Conservation (phyloP, 176 grass and related monocot species). For the Phragmites australis region DNA sequence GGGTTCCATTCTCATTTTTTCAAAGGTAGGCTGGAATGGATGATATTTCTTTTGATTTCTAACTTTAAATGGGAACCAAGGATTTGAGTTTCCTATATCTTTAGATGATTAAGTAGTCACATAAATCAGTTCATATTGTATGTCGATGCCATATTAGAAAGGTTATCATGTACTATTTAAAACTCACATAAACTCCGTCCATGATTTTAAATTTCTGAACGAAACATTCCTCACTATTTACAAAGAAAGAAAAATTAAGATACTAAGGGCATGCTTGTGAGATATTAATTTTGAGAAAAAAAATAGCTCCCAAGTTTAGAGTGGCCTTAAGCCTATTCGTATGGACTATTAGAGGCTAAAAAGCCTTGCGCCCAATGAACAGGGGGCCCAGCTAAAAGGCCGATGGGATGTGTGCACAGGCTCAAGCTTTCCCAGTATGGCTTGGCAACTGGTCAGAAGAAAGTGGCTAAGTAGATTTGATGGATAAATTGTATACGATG, state of each 20-base stretch:
- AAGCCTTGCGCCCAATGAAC: not conserved
- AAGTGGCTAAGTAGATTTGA: not conserved
- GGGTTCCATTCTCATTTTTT: not conserved
- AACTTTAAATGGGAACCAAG: constrained; percentile 9
- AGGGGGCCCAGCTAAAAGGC: not conserved
- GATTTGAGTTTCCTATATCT: constrained; percentile 21
- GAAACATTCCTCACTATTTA: not conserved
- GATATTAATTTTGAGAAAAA: no score
- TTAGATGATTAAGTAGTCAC: not conserved
- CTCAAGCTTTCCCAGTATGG: not conserved
- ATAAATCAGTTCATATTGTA: not conserved
- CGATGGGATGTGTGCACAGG: not conserved
- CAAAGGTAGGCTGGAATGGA: not conserved
- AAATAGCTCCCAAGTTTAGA: not conserved
- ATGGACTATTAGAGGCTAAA: constrained; percentile 2
- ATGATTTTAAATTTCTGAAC: constrained; percentile 22
- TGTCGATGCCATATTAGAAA: not conserved
- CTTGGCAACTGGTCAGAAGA: not conserved
- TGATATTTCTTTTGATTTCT: not conserved
- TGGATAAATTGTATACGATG: not conserved
- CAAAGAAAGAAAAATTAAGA: not conserved
- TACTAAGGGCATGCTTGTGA: not conserved
- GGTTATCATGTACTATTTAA: not conserved
- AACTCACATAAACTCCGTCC: not conserved
- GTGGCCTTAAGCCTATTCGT: not conserved